Evolutionary conservation across 495 filamentous ascomycete genomes (phyloP).

Genomic region (Tirmania nivea): DNA sequence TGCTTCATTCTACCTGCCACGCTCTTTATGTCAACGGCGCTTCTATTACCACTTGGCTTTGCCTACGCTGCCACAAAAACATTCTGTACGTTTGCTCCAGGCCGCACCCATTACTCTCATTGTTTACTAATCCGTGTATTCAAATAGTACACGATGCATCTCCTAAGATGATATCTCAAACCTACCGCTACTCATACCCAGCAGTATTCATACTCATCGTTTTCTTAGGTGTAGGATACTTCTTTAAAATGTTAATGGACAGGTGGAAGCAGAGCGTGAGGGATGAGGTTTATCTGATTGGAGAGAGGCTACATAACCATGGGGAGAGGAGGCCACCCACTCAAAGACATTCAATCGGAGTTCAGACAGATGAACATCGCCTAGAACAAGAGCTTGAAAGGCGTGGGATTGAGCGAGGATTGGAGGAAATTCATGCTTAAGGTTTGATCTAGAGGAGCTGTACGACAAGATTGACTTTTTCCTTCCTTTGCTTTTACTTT

Average conservation of each 20-base stretch:
- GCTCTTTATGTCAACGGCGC: constrained; percentile 33
- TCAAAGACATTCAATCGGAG: too few relatives aligned
- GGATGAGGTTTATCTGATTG: constrained; percentile 92
- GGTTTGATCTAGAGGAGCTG: too few relatives aligned
- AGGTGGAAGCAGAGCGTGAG: constrained; percentile 64
- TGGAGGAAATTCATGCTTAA: too few relatives aligned
- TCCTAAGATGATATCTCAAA: constrained; percentile 11
- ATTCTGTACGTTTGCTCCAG: constrained; percentile 13
- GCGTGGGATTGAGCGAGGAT: too few relatives aligned
- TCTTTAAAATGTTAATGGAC: constrained; percentile 31
- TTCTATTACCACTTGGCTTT: constrained; percentile 35
- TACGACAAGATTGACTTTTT: too few relatives aligned
- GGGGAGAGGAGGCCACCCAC: constrained; percentile 25
- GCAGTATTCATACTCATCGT: constrained; percentile 28
- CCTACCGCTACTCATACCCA: constrained; percentile 54
- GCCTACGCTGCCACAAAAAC: constrained; percentile 27
- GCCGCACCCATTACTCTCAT: constrained; percentile 9
- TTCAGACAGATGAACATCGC: too few relatives aligned
- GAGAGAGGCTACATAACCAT: constrained; percentile 83
- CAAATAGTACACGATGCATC: constrained; percentile 4
- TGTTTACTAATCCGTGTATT: too few relatives aligned
- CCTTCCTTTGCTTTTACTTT: too few relatives aligned
- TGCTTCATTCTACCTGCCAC: constrained; percentile 56
- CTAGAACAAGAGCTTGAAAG: too few relatives aligned
- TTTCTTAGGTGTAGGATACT: constrained; percentile 22